phyloP scores from a whole-genome alignment of 257 asterid genomes.

The Hygrophila difformis region DNA sequence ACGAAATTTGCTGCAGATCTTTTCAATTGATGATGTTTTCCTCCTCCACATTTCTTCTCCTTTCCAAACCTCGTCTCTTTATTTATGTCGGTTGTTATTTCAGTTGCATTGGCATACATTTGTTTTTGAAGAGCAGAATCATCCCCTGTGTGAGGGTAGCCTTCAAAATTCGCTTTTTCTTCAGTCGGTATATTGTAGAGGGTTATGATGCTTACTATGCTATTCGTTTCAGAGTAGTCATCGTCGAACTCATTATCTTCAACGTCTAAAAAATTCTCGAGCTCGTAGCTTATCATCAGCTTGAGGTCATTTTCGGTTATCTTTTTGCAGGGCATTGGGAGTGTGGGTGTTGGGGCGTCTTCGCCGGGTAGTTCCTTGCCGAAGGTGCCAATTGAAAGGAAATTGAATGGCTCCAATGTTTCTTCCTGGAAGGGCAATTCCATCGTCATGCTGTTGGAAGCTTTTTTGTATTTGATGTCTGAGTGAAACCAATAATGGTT shows the following conservation, averaged over 20 bases:
- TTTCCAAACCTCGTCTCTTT: constrained; percentile 36
- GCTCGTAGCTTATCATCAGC: constrained; percentile 53
- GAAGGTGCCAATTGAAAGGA: constrained; percentile 84
- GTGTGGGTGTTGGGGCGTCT: constrained; percentile 70
- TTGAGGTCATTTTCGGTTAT: constrained; percentile 48
- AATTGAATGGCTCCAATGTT: constrained; percentile 50
- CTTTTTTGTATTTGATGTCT: constrained; percentile 20
- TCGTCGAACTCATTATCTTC: constrained; percentile 44
- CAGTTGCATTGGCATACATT: constrained; percentile 52
- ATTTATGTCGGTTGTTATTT: constrained; percentile 28
- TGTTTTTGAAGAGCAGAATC: constrained; percentile 62
- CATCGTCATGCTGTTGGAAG: constrained; percentile 20
- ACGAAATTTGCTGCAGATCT: constrained; percentile 30
- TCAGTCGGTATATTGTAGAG: constrained; percentile 35
- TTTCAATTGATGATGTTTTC: constrained; percentile 26
- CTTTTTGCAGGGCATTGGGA: constrained; percentile 34
- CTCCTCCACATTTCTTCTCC: constrained; percentile 22
- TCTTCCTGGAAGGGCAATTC: constrained; percentile 27
- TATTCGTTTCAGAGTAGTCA: constrained; percentile 46
- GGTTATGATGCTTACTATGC: constrained; percentile 51
- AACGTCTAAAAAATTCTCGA: constrained; percentile 60
- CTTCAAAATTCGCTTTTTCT: constrained; percentile 39
- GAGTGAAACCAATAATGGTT: constrained; percentile 22
- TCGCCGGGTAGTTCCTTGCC: constrained; percentile 42
- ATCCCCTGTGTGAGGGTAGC: constrained; percentile 16